Percentiles rank a stretch among this genome's conserved stretches.
phyloP scores from a whole-genome alignment of 2,329 filamentous ascomycete species.

The Hymenoscyphus fructigenus region DNA sequence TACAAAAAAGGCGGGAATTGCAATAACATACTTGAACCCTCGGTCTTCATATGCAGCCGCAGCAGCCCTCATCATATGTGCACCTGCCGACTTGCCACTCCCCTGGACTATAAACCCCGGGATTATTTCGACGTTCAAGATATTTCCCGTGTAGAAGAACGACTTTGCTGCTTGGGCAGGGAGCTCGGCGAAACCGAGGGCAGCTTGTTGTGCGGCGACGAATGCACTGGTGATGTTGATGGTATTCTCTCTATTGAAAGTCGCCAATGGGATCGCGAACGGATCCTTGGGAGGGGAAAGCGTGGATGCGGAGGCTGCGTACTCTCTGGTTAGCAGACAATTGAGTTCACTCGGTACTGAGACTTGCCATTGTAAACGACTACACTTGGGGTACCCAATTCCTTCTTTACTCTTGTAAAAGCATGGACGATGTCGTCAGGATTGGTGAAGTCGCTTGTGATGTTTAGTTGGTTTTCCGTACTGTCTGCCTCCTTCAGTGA shows the following conservation, averaged over 20 bases:
- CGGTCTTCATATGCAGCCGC: constrained; percentile 38
- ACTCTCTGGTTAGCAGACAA: not conserved
- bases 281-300: constrained; percentile 34
- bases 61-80: constrained; percentile 38
- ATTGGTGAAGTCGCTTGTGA: constrained; percentile 40
- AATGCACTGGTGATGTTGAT: constrained; percentile 43
- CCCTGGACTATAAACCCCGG: constrained; percentile 39
- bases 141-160: constrained; percentile 48
- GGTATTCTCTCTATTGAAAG: constrained; percentile 32
- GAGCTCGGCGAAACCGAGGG: constrained; percentile 34
- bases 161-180: constrained; percentile 36
- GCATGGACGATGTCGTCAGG: constrained; percentile 36
- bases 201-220: constrained; percentile 42
- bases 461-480: constrained; percentile 36
- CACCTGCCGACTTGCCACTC: constrained; percentile 43
- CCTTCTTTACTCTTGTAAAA: constrained; percentile 41
- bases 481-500: constrained; percentile 31
- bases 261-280: constrained; percentile 34
- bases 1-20: not conserved
- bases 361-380: constrained; percentile 43
- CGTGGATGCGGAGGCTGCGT: constrained; percentile 15
- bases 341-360: not conserved
- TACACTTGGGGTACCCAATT: constrained; percentile 40
- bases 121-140: constrained; percentile 38
- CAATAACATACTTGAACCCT: constrained; percentile 22